Evolutionary conservation across 495 filamentous ascomycete genomes (phyloP), one percentile per base, ranked within the genome.

Genomic region (Halenospora varia): DNA sequence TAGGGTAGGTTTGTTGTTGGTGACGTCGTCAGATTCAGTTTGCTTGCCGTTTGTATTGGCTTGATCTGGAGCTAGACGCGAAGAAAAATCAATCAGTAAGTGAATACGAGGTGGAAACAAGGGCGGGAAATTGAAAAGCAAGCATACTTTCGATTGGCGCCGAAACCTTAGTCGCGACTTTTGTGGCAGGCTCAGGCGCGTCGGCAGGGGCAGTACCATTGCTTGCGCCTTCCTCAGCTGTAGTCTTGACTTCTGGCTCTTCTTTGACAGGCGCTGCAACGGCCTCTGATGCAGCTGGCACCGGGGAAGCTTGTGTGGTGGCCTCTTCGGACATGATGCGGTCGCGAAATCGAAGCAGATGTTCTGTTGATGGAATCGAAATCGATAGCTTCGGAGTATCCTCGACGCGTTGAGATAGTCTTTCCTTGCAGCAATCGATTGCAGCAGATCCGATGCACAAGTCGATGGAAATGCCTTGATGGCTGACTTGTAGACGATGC

Each of bases 231-330:
- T 53, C 44, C n/a, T n/a, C n/a, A n/a, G n/a, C n/a, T 23, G 62
- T 58, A 8, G 50, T 60, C 25, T 53, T 57, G 22, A 51, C 41
- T 25, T 62, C 24, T 25, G 68, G 57, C 17, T 62, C 59, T 40
- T 64, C 59, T 25, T 67, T 65, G 19, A 68, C 60, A 15, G 58
- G 51, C 18, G 69, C 63, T 20, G 69, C 52, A 25, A 69, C 57
- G 17, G 70, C 48, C 35, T 73, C 65, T 9, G 67, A 53, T 2
- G 61, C 48, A 48, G 59, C 26, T 26, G 60, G 40, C 1, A 20
- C 42, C 24, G 62, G 60, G 51, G 53, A 25, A 45, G 55, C 46
- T 55, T 60, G 49, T 3, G 62, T 49, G 13, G 41, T 61, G 48
- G 57, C 51, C 42, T 63, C 63, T 48, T 62, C 60, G 15, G 60